Evolutionary conservation across 1,139 yeast genomes (phyloP).

Genomic region (Saccharomyces hybrid): DNA sequence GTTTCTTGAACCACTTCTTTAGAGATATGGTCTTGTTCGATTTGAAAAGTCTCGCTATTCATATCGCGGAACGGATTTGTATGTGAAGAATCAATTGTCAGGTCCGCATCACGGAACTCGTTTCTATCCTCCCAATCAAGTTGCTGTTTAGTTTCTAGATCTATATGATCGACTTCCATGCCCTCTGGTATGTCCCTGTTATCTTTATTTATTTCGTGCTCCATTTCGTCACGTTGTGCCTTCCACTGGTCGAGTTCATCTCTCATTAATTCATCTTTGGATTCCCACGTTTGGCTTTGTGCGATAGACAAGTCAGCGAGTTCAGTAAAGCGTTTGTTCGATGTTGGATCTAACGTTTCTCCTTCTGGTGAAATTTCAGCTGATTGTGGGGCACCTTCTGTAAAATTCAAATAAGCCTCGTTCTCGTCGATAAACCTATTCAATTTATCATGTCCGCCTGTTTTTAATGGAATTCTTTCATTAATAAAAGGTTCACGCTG

Average conservation of each 20-base stretch:
- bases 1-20: slow-evolving; percentile 3
- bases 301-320: slow-evolving; percentile 15
- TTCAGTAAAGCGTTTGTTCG: slow-evolving; percentile 4
- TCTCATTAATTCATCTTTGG: slow-evolving; percentile 7
- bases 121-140: background rate
- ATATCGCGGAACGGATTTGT: slow-evolving; percentile 28
- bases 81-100: slow-evolving; percentile 7
- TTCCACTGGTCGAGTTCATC: slow-evolving; percentile 8
- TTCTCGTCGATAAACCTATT: slow-evolving; percentile 22
- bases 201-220: slow-evolving; percentile 19
- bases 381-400: slow-evolving; percentile 22
- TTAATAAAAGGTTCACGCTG: background rate
- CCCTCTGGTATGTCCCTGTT: background rate
- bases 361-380: background rate
- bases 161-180: slow-evolving; percentile 5
- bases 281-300: slow-evolving; percentile 6
- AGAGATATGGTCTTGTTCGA: slow-evolving; percentile 12
- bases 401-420: slow-evolving; percentile 24
- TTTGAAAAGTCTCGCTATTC: slow-evolving; percentile 17
- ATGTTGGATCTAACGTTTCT: slow-evolving; percentile 15
- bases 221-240: slow-evolving; percentile 14
- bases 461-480: background rate
- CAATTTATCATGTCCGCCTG: slow-evolving; percentile 11
- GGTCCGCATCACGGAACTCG: background rate
- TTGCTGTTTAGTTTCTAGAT: slow-evolving; percentile 4